A percentile compares a stretch with the other conserved stretches of the same genome.
Conservation (phyloP, 176 grass and related monocot species). For the Oryza punctata region DNA sequence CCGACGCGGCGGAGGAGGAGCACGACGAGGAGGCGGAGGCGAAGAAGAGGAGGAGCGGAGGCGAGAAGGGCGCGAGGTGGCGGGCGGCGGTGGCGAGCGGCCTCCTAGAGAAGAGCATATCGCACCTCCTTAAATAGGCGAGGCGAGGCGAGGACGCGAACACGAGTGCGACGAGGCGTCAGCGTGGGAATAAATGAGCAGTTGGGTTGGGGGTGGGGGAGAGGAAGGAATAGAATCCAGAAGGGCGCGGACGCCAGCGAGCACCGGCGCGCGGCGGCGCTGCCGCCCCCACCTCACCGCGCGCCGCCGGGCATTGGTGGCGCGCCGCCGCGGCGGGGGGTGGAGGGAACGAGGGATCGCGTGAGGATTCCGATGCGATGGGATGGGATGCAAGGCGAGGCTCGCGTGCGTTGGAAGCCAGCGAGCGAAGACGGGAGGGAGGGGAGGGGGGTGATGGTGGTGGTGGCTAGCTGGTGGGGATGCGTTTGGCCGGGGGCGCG, state of each 20-base stretch:
- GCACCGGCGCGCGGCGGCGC: constrained; percentile 42
- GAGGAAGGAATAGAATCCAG: neutral
- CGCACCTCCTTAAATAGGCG: constrained; percentile 57
- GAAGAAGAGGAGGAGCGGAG: constrained; percentile 41
- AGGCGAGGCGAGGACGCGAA: neutral
- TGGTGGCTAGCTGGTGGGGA: neutral
- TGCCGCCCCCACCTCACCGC: constrained; percentile 23
- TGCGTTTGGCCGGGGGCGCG: neutral
- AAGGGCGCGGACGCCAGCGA: too few species aligned
- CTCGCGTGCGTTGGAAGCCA: constrained; percentile 49
- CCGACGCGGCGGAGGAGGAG: constrained; percentile 28
- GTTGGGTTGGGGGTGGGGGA: neutral
- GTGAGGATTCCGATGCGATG: constrained; percentile 40
- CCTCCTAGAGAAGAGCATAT: constrained; percentile 61
- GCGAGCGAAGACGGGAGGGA: neutral
- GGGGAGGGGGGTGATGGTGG: neutral
- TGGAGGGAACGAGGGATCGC: constrained; percentile 47
- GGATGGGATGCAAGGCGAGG: too few species aligned
- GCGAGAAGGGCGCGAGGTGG: constrained; percentile 42
- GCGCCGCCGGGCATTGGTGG: constrained; percentile 13
- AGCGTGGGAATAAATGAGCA: constrained; percentile 40
- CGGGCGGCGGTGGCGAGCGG: constrained; percentile 55
- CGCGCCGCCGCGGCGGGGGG: constrained; percentile 1
- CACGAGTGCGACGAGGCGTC: constrained; percentile 8
- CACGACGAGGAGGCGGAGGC: constrained; percentile 28